A percentile compares a stretch with the other conserved stretches of the same genome.
phyloP scores from a whole-genome alignment of 768 basidiomycete species.

The Tephrocybe rancida region DNA sequence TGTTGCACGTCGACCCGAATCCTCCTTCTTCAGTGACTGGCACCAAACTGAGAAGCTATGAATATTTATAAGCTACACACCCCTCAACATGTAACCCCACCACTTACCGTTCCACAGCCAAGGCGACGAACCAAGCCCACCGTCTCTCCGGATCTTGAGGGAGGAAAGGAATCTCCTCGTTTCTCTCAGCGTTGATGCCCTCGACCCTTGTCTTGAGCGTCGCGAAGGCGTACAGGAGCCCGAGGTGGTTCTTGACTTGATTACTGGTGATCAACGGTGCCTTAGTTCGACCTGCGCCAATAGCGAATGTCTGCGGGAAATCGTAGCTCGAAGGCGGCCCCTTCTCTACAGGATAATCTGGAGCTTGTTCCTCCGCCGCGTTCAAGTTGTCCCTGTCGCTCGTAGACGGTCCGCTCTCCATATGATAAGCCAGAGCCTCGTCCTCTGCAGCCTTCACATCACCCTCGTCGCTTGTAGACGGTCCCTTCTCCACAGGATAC shows the following conservation, averaged over 20 bases:
- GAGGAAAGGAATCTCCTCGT: slow-evolving; percentile 13
- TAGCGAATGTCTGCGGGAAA: slow-evolving; percentile 28
- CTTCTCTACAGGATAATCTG: too few relatives aligned
- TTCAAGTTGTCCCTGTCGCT: too few relatives aligned
- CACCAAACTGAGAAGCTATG: slow-evolving; percentile 8
- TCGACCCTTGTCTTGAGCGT: slow-evolving; percentile 29
- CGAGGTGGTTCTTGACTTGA: slow-evolving; percentile 35
- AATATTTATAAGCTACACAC: not conserved
- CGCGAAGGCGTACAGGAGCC: slow-evolving; percentile 33
- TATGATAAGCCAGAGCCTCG: too few relatives aligned
- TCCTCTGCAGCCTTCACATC: too few relatives aligned
- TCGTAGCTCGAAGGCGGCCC: slow-evolving; percentile 28
- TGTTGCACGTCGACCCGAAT: slow-evolving; percentile 8
- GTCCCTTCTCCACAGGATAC: too few relatives aligned
- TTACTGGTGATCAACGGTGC: slow-evolving; percentile 29
- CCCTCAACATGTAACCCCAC: slow-evolving; percentile 24
- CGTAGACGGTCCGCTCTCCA: too few relatives aligned
- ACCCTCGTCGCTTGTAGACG: too few relatives aligned
- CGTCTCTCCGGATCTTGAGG: slow-evolving; percentile 24
- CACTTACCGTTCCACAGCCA: slow-evolving; percentile 38
- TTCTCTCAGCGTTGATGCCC: not conserved
- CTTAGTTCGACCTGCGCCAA: slow-evolving; percentile 24
- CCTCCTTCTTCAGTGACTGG: not conserved
- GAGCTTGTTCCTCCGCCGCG: too few relatives aligned
- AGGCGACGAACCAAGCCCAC: slow-evolving; percentile 38